Evolutionary conservation across 176 grass and related monocot species (phyloP), one percentile per base, ranked within the genome.

Genomic region (Raddia distichophylla): DNA sequence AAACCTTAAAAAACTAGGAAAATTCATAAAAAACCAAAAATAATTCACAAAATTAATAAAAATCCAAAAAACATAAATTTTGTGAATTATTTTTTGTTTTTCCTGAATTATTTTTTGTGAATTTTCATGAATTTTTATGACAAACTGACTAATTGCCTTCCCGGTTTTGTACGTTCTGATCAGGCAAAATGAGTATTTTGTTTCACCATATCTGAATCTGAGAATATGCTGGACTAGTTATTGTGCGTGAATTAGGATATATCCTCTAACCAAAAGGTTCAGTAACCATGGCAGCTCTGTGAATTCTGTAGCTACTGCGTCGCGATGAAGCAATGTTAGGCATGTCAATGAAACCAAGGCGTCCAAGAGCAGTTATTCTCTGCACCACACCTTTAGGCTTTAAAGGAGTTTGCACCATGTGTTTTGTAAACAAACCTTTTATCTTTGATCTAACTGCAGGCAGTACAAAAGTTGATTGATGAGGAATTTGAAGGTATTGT

Each of bases 401-500:
- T 18, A 69, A 43, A 56, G 13, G 16, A 5, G 64, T 11, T 82
- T 76, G 57, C 47, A 17, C 35, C 11, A 0, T 47, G 11, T 47
- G 22, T 54, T 63, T 54, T 27, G 17, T 46, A 20, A 68, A 64
- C 34, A 77, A 55, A 67, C 10, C 43, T 66, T 48, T 1, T 70
- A 19, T 43, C 27, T 57, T 74, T 47, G 7, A 60, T 50, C 15
- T 33, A 54, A 75, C 53, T 79, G 49, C 78, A 98, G 92, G 88
- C 92, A 54, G 92, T 98, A 62, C 95, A 98, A 87, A 95, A 90
- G 55, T 62, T 98, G 95, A 98, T 62, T 27, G 27, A 27, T 27
- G 96, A 98, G 68, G 96, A 98, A 80, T 98, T 98, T 77, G 81
- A 98, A 76, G 96, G 96, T 81, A 95, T 98, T 59, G 74, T 88